Percentiles rank a stretch among this genome's conserved stretches.
These are phyloP conservation scores for Eimeria maxima DNA, from an alignment of 169 alveolate genomes.

Conservation along the genomic window DNA sequence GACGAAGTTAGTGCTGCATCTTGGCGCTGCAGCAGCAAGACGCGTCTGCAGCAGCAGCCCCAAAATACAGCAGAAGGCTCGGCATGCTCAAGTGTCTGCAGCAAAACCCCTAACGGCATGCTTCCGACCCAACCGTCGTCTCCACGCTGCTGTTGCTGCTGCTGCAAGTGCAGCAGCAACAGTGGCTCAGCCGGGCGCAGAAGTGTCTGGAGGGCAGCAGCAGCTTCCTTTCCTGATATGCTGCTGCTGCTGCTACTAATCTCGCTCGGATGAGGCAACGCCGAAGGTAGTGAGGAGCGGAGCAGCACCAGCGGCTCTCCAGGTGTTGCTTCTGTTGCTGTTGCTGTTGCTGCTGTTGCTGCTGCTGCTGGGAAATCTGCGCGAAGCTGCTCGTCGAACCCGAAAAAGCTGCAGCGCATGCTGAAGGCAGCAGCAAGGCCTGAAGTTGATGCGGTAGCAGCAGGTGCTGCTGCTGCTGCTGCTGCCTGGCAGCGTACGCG, in stretches of 20 bases:
- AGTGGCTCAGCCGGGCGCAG: constrained; percentile 12
- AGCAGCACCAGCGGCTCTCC: constrained; percentile 67
- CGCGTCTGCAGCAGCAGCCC: constrained; percentile 77
- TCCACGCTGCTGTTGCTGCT: constrained; percentile 45
- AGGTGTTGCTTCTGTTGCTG: constrained; percentile 35
- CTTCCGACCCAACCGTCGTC: constrained; percentile 41
- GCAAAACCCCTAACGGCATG: constrained; percentile 33
- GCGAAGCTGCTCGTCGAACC: constrained; percentile 25
- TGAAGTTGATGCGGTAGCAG: constrained; percentile 16
- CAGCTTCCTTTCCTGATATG: constrained; percentile 6
- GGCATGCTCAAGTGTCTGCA: constrained; percentile 2
- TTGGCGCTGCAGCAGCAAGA: constrained; percentile 55
- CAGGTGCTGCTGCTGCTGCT: constrained; percentile 31
- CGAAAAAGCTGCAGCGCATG: constrained; percentile 52
- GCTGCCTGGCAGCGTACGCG: background rate
- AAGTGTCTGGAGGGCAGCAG: constrained; percentile 46
- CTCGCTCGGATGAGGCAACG: constrained; percentile 12
- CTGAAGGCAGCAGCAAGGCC: constrained; percentile 29
- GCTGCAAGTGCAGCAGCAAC: constrained; percentile 43
- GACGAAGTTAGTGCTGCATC: background rate
- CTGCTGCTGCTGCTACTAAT: constrained; percentile 52
- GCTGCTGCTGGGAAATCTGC: background rate
- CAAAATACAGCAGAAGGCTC: constrained; percentile 44
- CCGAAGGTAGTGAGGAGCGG: constrained; percentile 40
- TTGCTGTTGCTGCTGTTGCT: constrained; percentile 13